Base-by-base conservation (phyloP, 257 asterid genomes). In the Rehmannia glutinosa region DNA sequence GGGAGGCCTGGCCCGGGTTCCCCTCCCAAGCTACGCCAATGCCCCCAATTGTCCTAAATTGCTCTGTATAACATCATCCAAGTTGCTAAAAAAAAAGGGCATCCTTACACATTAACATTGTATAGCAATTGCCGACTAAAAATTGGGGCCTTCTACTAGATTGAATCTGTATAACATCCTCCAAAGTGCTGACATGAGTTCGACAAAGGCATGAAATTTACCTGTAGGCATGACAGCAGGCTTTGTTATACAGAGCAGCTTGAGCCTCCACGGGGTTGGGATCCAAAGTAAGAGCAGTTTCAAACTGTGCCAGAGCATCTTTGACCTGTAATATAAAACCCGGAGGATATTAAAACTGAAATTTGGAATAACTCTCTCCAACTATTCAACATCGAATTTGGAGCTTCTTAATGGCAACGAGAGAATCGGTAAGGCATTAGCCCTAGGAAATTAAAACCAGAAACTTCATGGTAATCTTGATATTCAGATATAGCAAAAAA, bases 211-310 rank as follows among this genome's bases (percentile, higher is more conserved):
- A 45, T 27, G 38, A 61, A 59, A 43, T 25, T 8, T 73, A 93
- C 97, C 96, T 85, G 84, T 93, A 93, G 59, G 99, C 97, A 78
- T 88, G 97, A 61, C 99, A 93, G 65, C 99, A 90, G 57, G 99
- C 97, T 77, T 93, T 93, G 83, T 93, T 93, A 78, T 88, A 93
- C 62, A 90, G 76, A 47, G 99, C 99, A 66, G 99, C 99, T 78
- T 90, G 97, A 65, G 97, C 83, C 72, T 90, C 99, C 69, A 39
- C 33, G 1, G 88, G 80, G 55, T 82, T 93, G 10, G 99, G 97
- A 72, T 84, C 68, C 80, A 93, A 80, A 56, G 99, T 76, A 70
- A 93, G 97, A 62, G 99, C 99, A 16, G 81, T 77, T 30, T 93
- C 99, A 71, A 93, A 93, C 80, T 83, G 91, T 12, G 13, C 77